Conservation (phyloP, 768 basidiomycete genomes). For the Tubosaeta sp. region DNA sequence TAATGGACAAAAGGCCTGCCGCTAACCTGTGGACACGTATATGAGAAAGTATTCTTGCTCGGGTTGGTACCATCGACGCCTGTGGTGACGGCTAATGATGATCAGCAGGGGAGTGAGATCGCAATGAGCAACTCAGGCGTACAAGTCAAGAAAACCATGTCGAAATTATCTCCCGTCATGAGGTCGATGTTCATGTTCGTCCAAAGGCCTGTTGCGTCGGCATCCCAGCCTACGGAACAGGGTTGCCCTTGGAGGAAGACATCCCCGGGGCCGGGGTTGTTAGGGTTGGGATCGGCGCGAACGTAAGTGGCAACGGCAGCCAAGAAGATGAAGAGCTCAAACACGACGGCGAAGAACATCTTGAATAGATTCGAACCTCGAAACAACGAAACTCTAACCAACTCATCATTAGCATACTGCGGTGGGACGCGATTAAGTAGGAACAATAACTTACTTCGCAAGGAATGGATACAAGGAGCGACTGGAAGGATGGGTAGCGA, state of each 20-base stretch:
- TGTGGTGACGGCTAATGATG: constrained; percentile 53
- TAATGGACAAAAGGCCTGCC: not conserved
- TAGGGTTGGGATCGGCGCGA: constrained; percentile 58
- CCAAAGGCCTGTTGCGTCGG: constrained; percentile 60
- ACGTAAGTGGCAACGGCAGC: constrained; percentile 32
- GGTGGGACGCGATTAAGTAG: not conserved
- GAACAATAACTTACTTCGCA: constrained; percentile 2
- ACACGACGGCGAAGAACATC: constrained; percentile 17
- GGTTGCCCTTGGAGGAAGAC: constrained; percentile 51
- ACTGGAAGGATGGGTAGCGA: constrained; percentile 1
- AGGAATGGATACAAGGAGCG: constrained; percentile 8
- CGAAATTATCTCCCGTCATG: constrained; percentile 72
- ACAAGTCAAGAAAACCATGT: constrained; percentile 69
- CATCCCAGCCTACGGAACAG: constrained; percentile 58
- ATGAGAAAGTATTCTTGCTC: constrained; percentile 43
- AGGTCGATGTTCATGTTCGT: constrained; percentile 69
- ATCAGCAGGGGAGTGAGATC: not conserved
- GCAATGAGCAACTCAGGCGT: constrained; percentile 21
- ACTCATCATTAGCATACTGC: not conserved
- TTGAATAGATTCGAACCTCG: not conserved
- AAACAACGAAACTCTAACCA: not conserved
- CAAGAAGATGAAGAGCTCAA: constrained; percentile 12
- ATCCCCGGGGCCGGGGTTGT: constrained; percentile 54
- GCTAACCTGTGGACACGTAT: constrained; percentile 63
- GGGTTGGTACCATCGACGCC: constrained; percentile 55